Conservation (phyloP, 2,329 filamentous ascomycete genomes). For the Neofusicoccum parvum region DNA sequence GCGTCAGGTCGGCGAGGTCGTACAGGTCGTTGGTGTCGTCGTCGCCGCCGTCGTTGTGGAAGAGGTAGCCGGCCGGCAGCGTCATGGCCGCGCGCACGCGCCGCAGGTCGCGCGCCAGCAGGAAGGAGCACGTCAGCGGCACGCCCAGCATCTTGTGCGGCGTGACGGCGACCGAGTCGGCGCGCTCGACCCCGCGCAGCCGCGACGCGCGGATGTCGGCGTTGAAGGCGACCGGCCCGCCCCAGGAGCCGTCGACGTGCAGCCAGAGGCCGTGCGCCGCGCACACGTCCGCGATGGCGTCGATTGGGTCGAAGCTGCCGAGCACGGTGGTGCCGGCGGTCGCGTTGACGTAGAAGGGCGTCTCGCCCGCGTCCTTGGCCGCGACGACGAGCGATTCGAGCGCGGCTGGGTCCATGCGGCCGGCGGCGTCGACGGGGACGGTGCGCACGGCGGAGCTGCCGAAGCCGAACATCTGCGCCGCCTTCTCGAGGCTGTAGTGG, state of each 20-base stretch:
- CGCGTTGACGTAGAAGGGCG: constrained; percentile 91
- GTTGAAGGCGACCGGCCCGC: constrained; percentile 76
- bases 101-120: constrained; percentile 74
- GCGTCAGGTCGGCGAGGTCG: constrained; percentile 88
- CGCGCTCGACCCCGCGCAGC: constrained; percentile 70
- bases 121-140: constrained; percentile 86
- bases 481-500: constrained; percentile 94
- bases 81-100: constrained; percentile 84
- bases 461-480: constrained; percentile 85
- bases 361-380: constrained; percentile 68
- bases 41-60: constrained; percentile 43
- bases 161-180: constrained; percentile 83
- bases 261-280: constrained; percentile 77
- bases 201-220: constrained; percentile 62
- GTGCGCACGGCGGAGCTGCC: constrained; percentile 72
- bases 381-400: constrained; percentile 65
- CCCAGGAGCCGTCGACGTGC: constrained; percentile 92
- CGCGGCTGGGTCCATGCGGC: constrained; percentile 69
- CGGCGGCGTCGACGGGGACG: constrained; percentile 72
- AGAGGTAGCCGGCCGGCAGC: constrained; percentile 76
- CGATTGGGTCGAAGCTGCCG: constrained; percentile 83
- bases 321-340: constrained; percentile 94
- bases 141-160: constrained; percentile 98
- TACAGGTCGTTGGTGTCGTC: constrained; percentile 59
- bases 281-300: constrained; percentile 70